Evolutionary conservation across 176 grass and related monocot species (phyloP), one percentile per base, ranked within the genome.

Genomic region (Avena insularis): DNA sequence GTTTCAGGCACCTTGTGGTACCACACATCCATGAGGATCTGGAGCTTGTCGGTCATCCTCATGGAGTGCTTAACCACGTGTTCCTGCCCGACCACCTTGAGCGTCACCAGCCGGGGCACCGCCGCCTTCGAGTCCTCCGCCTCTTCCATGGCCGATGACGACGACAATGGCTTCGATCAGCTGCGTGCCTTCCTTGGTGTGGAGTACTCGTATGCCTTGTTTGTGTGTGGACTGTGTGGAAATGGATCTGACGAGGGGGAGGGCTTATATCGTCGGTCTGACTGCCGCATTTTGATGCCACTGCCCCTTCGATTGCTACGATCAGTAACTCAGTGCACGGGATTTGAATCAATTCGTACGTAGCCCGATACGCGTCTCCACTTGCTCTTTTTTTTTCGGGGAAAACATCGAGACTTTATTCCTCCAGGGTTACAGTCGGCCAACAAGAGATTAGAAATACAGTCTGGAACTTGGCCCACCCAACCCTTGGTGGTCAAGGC

Each of bases 41-140:
- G 71, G 10, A 74, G 71, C 45, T 50, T 74, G 45, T 49, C 71
- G 2, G n/a, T 49, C 71, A 7, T 74, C 45, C 12, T 74, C n/a
- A 74, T 74, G 71, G 45, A 9, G 45, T 74, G 71, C 2, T 9
- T 5, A 0, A 74, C 45, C 11, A 14, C 46, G n/a, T 12, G 71
- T 15, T 74, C 45, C 71, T 74, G 71, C 5, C 47, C n/a, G 12
- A 74, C 45, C 71, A 74, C 71, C 71, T 74, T 74, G n/a, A 74
- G n/a, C n/a, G 45, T 49, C 45, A 74, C 45, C 6, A 74, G 25
- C 45, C 12, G 43, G 20, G 45, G n/a, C 45, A 50, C 71, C 45
- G 12, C 45, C 71, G 45, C n/a, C 71, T 50, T 27, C 12, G 71
- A 74, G 6, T 74, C 71, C 20, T 14, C 43, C 45, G 0, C 68